These are phyloP conservation scores for Trametes elegans DNA, from an alignment of 768 basidiomycete species.

Conservation along the genomic window DNA sequence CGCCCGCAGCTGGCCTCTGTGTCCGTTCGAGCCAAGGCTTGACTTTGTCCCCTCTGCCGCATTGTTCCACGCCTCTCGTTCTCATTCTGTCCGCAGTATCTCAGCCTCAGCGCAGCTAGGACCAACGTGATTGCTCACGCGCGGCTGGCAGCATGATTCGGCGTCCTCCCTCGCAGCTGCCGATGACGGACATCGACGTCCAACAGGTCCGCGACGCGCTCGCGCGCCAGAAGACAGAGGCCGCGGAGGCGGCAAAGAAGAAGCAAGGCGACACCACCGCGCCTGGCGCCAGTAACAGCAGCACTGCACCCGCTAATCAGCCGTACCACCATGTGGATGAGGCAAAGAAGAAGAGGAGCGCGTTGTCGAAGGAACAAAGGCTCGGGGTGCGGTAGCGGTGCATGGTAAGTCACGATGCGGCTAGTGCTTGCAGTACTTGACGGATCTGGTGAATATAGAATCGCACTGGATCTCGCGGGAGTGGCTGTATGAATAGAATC, in stretches of 20 bases:
- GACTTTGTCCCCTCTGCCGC: slow-evolving; percentile 18
- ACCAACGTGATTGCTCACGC: slow-evolving; percentile 22
- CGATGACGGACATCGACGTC: slow-evolving; percentile 73
- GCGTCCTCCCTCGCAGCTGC: slow-evolving; percentile 71
- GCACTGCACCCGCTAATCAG: slow-evolving; percentile 3
- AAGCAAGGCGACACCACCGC: neutral
- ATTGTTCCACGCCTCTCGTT: slow-evolving; percentile 15
- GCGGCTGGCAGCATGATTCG: slow-evolving; percentile 58
- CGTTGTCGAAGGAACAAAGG: slow-evolving; percentile 34
- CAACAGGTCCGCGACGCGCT: slow-evolving; percentile 71
- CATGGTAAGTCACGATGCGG: neutral
- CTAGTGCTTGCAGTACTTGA: too few species aligned
- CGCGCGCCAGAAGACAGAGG: slow-evolving; percentile 32
- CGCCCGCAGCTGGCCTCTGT: slow-evolving; percentile 7
- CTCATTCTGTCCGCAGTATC: neutral
- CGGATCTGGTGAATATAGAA: too few species aligned
- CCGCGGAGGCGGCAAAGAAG: too few species aligned
- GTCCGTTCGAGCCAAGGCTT: too few species aligned
- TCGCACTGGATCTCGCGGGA: too few species aligned
- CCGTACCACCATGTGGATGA: slow-evolving; percentile 34
- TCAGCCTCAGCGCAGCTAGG: slow-evolving; percentile 1
- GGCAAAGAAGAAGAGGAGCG: slow-evolving; percentile 34
- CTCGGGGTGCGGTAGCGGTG: slow-evolving; percentile 28
- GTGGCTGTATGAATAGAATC: too few species aligned
- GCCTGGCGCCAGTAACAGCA: slow-evolving; percentile 5